Percentiles rank a stretch among this genome's conserved stretches.
phyloP scores from a whole-genome alignment of 2,329 filamentous ascomycete species.

The Byssoonygena ceratinophila region DNA sequence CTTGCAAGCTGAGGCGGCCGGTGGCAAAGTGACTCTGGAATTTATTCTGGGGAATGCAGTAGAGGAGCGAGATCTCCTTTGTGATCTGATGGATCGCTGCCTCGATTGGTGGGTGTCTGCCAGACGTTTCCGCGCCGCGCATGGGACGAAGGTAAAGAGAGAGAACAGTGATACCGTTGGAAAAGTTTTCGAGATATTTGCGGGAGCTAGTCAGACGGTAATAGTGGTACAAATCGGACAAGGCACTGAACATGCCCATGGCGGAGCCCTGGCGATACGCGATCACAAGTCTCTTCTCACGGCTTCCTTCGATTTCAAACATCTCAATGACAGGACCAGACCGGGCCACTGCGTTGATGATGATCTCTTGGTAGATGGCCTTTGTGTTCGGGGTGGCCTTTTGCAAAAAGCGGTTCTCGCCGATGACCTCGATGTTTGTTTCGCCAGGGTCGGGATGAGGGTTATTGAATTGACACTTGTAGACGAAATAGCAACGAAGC shows the following conservation, averaged over 20 bases:
- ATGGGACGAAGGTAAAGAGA: conserved; percentile 82
- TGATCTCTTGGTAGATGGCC: conserved; percentile 88
- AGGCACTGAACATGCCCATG: conserved; percentile 82
- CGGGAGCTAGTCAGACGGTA: conserved; percentile 92
- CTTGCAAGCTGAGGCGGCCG: conserved; percentile 80
- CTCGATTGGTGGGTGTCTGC: conserved; percentile 67
- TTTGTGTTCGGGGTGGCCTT: conserved; percentile 96
- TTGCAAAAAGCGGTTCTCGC: conserved; percentile 84
- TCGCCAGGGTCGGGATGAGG: conserved; percentile 62
- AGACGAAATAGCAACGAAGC: conserved; percentile 95
- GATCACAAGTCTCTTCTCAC: conserved; percentile 88
- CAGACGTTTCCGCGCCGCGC: conserved; percentile 45
- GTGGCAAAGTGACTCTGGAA: conserved; percentile 82
- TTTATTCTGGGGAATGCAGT: conserved; percentile 96
- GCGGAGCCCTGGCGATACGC: conserved; percentile 91
- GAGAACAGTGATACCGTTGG: conserved; percentile 95
- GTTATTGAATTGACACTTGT: conserved; percentile 84
- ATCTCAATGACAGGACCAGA: conserved; percentile 95
- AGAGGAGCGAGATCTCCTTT: conserved; percentile 92
- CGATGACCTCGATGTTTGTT: conserved; percentile 81
- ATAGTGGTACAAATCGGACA: conserved; percentile 96
- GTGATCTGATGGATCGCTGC: conserved; percentile 97
- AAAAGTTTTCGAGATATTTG: conserved; percentile 98
- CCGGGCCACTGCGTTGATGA: conserved; percentile 69
- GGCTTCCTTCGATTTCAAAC: conserved; percentile 83